Base-by-base conservation (phyloP, 2,329 filamentous ascomycete genomes). In the Trichophyton schoenleinii region DNA sequence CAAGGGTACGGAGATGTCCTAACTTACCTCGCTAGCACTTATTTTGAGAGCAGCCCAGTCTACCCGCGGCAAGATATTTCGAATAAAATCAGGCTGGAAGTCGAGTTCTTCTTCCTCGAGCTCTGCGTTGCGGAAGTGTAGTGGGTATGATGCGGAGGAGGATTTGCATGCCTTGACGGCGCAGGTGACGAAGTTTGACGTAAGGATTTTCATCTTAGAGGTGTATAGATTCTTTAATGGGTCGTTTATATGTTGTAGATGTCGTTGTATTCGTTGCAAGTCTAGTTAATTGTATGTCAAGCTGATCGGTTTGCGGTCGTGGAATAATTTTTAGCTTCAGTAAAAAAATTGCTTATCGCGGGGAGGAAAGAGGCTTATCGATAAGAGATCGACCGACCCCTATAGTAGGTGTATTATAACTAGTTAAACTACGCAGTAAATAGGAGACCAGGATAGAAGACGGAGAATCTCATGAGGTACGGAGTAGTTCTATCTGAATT, bases 181-280 rank as follows among this genome's bases (percentile, higher is more conserved):
- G 80, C 94, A 99, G 69, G 90, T 94, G 66, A 97, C 80, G 76
- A 99, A 99, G 77, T 97, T 97, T 70, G 95, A 86, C 64, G 91
- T 96, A 59, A 97, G 84, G 65, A 97, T 80, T 76, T 97, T 97
- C 94, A 99, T 99, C 4, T 60, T 64, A 9, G 36, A 5, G 11
- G 31, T 42, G 18, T 53, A 22, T 55, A 38, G 41, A 28, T 58
- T 22, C 22, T n/a, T 58, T 25, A n/a, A 25, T n/a, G n/a, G 15
- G 22, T 13, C 6, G n/a, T 8, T 22, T 1, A 22, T 22, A 22
- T 22, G 22, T 22, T 22, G 22, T 3, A 15, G 18, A 13, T 57
- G n/a, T 38, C 9, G 34, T n/a, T 57, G 13, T 36, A 28, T n/a
- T 34, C 18, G 22, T 34, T 11, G 34, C 13, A 13, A 38, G 34